A percentile compares a stretch with the other conserved stretches of the same genome.
Conservation (phyloP, 1,284 basidiomycete species). For the Thelephora terrestris region DNA sequence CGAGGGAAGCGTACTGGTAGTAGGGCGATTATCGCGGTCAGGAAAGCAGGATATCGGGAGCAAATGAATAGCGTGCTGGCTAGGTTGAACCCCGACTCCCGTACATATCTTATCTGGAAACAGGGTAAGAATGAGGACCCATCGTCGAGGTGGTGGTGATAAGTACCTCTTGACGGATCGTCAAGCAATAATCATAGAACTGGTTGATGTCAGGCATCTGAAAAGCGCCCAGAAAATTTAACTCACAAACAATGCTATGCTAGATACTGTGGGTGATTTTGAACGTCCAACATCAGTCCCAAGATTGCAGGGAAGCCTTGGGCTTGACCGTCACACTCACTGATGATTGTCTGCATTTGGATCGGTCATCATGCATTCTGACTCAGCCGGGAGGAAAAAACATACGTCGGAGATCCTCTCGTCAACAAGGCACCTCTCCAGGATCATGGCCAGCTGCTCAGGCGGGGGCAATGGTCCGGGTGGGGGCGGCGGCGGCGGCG, state of each 20-base stretch:
- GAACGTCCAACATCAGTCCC: background rate
- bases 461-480: no score
- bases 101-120: background rate
- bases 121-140: background rate
- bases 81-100: background rate
- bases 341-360: background rate
- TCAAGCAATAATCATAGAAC: background rate
- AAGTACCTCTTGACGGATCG: background rate
- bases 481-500: no score
- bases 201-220: background rate
- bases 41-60: conserved; percentile 9
- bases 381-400: background rate
- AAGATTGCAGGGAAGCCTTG: background rate
- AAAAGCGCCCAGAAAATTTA: background rate
- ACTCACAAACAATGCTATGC: background rate
- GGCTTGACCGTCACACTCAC: background rate
- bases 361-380: background rate
- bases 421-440: background rate
- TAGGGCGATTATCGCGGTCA: conserved; percentile 2
- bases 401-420: background rate
- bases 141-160: background rate
- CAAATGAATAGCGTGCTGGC: conserved; percentile 3
- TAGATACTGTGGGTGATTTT: background rate
- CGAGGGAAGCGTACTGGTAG: conserved; percentile 6
- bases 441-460: no score